Evolutionary conservation across 257 asterid genomes (phyloP), one percentile per base, ranked within the genome.

Genomic region (Lycium barbarum): DNA sequence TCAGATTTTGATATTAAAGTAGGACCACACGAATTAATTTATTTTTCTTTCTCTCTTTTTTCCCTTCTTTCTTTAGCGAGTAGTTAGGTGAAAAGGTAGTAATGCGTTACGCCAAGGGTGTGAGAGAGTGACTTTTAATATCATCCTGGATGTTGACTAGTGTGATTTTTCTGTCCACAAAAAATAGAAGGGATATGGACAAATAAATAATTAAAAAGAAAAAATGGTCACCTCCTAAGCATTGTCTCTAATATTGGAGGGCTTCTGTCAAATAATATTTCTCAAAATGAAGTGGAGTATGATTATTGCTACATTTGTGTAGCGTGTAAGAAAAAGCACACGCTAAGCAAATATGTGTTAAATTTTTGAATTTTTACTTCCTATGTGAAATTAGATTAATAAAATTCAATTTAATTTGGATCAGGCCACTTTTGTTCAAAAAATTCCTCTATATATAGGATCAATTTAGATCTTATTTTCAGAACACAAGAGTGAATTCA

Each of bases 1-100:
- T 82, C 47, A 66, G 67, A 78, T 47, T 87, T 85, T 90, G 90
- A 90, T 88, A 40, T 86, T 20, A 11, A 67, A 82, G 26, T 51
- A 68, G 88, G 90, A 79, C 66, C n/a, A n/a, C 76, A 71, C 1
- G 68, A 12, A 13, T 43, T 71, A 71, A 13, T 54, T n/a, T 40
- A 58, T 72, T 66, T 66, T 47, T 0, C 18, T 43, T 3, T 68
- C 78, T 70, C 26, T 35, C 6, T 3, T 11, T 0, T 9, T 43
- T 47, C 20, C 12, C 3, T 20, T 2, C 22, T 74, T 13, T 11
- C 38, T 45, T 0, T 12, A 15, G 61, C 20, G 59, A 20, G 43
- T 47, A 47, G 45, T 4, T 74, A 3, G 20, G 3, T 49, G 62
- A 22, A 49, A 74, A 40, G 22, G 9, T n/a, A 73, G 59, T 73